Evolutionary conservation across 1,139 yeast genomes (phyloP).

Genomic region (Scheffersomyces titani): DNA sequence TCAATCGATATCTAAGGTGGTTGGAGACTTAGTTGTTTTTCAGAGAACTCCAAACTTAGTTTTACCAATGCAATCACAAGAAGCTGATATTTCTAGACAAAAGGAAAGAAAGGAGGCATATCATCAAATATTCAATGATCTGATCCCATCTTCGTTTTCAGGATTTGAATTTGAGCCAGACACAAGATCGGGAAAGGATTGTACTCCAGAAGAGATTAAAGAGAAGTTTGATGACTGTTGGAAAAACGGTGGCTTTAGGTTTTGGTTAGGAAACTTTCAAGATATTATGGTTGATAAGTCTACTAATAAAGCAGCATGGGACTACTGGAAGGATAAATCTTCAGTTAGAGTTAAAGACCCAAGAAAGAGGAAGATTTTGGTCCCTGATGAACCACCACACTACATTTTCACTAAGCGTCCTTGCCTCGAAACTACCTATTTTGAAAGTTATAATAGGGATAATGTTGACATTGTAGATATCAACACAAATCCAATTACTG

Average conservation of each 20-base stretch:
- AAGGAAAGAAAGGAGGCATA: not conserved
- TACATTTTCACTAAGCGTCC: constrained; percentile 28
- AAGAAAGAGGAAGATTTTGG: constrained; percentile 16
- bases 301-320: constrained; percentile 19
- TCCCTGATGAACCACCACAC: constrained; percentile 20
- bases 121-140: not conserved
- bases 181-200: not conserved
- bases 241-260: not conserved
- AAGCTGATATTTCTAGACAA: not conserved
- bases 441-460: constrained; percentile 23
- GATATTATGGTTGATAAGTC: constrained; percentile 17
- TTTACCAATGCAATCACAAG: constrained; percentile 1
- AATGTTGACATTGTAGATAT: constrained; percentile 24
- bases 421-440: constrained; percentile 22
- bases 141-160: not conserved
- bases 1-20: constrained; percentile 11
- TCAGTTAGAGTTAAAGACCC: constrained; percentile 20
- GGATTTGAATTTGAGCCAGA: not conserved
- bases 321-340: constrained; percentile 22
- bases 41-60: constrained; percentile 1
- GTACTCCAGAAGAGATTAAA: not conserved
- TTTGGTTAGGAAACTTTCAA: not conserved
- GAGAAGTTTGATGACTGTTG: not conserved
- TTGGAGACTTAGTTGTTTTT: not conserved
- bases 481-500: constrained; percentile 17